Evolutionary conservation across 2,329 filamentous ascomycete species (phyloP), one percentile per base, ranked within the genome.

Genomic region (Trichoderma cornu-damae): DNA sequence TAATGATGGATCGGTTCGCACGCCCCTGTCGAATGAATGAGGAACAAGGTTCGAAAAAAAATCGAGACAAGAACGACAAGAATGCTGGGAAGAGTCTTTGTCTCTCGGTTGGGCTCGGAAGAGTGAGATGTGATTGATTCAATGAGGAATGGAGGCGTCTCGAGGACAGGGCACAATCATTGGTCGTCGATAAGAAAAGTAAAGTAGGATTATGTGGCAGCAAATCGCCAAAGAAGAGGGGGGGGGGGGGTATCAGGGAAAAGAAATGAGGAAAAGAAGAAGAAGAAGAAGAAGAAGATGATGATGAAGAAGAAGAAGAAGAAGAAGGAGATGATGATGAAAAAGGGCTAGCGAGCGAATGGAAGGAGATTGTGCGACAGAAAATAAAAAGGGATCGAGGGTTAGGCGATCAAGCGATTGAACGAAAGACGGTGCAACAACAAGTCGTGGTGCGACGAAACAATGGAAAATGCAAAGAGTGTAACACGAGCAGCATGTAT

Each of bases 331-430:
- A n/a, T n/a, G n/a, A n/a, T n/a, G n/a, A n/a, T n/a, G n/a, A 50
- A 46, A 44, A 40, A 28, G 14, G 26, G 55, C 30, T 42, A 52
- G 38, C 55, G 55, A 58, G 47, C 37, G 55, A 58, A 49, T 46
- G 46, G 37, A 44, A 37, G 24, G 30, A 55, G 24, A 30, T 20
- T 22, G 42, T 55, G 42, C 26, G n/a, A 38, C 42, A 30, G 42
- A 20, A n/a, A n/a, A 40, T 28, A 20, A 20, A 14, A n/a, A 30
- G 22, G 42, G 40, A 18, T 51, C 46, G 38, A 50, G 35, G n/a
- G 32, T 22, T 43, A 6, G 24, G 26, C 53, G 34, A 37, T 37
- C 22, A 43, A 52, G 55, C 37, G 54, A 47, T 44, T 46, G 55
- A 52, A 58, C 48, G 47, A 58, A 34, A 58, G 55, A 50, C 40